phyloP scores from a whole-genome alignment of 345 rosid genomes.

The Eucalyptus polybractea region DNA sequence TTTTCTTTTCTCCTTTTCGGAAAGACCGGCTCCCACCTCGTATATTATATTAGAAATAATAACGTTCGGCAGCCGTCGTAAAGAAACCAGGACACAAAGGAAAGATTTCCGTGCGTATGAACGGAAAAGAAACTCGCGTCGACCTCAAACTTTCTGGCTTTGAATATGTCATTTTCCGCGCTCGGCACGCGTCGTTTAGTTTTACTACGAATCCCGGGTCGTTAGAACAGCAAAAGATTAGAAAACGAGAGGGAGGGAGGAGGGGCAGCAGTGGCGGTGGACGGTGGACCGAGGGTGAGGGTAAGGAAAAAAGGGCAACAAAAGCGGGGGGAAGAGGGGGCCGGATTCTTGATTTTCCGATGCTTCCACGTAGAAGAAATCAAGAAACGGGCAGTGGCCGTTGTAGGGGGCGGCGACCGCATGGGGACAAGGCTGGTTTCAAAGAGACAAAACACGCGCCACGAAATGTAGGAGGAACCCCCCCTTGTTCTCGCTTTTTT shows the following conservation, averaged over 20 bases:
- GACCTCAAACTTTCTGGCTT: not conserved
- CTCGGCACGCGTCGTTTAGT: not conserved
- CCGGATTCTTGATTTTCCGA: not conserved
- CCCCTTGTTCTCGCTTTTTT: not conserved
- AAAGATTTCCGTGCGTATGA: not conserved
- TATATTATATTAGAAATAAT: not conserved
- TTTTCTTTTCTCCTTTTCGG: not conserved
- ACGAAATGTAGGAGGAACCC: not conserved
- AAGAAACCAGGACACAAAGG: not conserved
- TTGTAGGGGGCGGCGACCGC: not conserved
- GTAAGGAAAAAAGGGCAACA: not conserved
- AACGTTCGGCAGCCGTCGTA: not conserved
- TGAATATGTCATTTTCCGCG: not conserved
- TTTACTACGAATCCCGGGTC: not conserved
- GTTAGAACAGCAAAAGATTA: not conserved
- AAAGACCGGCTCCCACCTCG: not conserved
- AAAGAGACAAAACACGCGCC: not conserved
- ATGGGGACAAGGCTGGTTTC: not conserved
- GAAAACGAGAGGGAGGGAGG: not conserved
- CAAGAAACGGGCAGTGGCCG: not conserved
- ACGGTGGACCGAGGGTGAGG: no score
- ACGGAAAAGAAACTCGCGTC: not conserved
- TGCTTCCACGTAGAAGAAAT: not conserved
- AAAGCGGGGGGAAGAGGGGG: not conserved
- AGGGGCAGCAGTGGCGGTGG: not conserved